Evolutionary conservation across 2,329 filamentous ascomycete genomes (phyloP), one percentile per base, ranked within the genome.

Genomic region (Fusarium tanahbumbuense): DNA sequence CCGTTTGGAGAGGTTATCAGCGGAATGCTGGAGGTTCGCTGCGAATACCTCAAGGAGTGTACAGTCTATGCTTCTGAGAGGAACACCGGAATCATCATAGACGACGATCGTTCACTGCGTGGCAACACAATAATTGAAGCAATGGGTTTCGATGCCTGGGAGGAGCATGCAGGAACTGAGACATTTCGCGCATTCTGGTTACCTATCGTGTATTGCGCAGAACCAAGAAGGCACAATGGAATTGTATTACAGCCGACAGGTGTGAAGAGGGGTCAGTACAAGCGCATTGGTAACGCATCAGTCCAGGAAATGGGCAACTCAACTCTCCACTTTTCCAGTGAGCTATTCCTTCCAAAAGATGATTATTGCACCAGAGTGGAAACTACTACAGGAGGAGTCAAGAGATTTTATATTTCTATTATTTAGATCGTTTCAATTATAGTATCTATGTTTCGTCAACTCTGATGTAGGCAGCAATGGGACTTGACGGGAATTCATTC

Each of bases 321-420:
- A 15, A 18, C 16, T n/a, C 48, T 23, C 9, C 30, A 27, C 23
- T 50, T 50, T 6, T 32, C 48, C 3, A 50, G 22, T 5, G 8
- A 40, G 16, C 10, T 16, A 9, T 50, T 50, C 22, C 30, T 50
- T 9, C 48, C 48, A 10, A 15, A 16, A 2, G 32, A 50, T 18
- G 7, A 25, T 5, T 50, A 37, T 18, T 50, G 48, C 23, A 18
- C 16, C 3, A 34, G 30, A 50, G 48, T 50, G 8, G 48, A 37
- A 5, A 9, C 3, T 8, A 25, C 4, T 5, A 3, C 7, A 3
- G 22, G 0, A 2, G 30, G 11, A 5, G 8, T 8, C 3, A 11
- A 5, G 9, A 22, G n/a, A 10, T 37, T 25, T n/a, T 40, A 37
- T 20, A 50, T 50, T 8, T 37, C 8, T 12, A 25, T 50, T 40